These are phyloP conservation scores for Marasmius fiardii DNA, from an alignment of 1,284 basidiomycete species.

Conservation along the genomic window DNA sequence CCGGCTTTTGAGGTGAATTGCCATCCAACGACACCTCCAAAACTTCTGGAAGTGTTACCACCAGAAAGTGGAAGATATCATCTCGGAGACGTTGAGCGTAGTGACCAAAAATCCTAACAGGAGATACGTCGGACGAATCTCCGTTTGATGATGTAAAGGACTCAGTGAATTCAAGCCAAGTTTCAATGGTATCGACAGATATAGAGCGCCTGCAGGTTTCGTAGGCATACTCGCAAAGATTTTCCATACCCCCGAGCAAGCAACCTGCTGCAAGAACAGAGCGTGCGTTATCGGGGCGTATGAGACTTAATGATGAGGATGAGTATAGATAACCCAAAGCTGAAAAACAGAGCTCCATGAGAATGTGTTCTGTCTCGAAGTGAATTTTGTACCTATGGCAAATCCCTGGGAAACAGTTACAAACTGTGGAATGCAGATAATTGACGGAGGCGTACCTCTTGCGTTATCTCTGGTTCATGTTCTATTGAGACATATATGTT, in stretches of 20 bases:
- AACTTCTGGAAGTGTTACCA: constrained; percentile 64
- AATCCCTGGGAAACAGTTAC: constrained; percentile 51
- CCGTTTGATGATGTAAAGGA: constrained; percentile 51
- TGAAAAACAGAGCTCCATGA: constrained; percentile 23
- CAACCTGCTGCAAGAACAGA: constrained; percentile 79
- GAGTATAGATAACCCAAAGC: constrained; percentile 81
- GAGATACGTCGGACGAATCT: constrained; percentile 46
- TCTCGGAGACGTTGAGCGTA: constrained; percentile 68
- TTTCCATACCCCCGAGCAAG: constrained; percentile 81
- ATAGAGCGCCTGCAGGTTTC: constrained; percentile 72
- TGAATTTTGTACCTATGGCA: constrained; percentile 50
- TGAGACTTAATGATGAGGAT: constrained; percentile 59
- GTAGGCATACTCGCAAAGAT: constrained; percentile 78
- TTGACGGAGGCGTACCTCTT: constrained; percentile 57
- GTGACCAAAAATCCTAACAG: constrained; percentile 63
- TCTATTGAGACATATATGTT: constrained; percentile 73
- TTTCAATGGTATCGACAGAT: constrained; percentile 64
- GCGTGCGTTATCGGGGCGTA: constrained; percentile 75
- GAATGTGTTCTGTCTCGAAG: not conserved
- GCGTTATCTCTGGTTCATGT: constrained; percentile 76
- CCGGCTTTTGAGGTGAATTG: constrained; percentile 31
- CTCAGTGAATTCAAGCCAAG: constrained; percentile 77
- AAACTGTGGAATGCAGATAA: constrained; percentile 4
- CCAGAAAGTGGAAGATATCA: constrained; percentile 75
- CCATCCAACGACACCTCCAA: constrained; percentile 43